Base-by-base conservation (phyloP, 2,329 filamentous ascomycete genomes). In the Pseudogymnoascus sp. region DNA sequence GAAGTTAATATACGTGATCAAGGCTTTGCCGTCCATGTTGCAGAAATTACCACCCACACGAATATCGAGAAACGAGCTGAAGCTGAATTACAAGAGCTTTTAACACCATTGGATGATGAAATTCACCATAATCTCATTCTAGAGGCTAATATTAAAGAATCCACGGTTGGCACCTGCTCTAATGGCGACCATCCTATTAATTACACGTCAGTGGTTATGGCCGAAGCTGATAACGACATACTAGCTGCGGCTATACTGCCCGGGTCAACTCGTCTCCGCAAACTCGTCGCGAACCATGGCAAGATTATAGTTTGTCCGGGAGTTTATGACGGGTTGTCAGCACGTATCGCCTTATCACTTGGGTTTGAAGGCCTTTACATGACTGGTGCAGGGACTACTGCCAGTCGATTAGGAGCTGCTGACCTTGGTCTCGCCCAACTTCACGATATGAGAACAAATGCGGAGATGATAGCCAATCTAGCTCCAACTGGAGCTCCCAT, bases 331-430 rank as follows among this genome's bases (percentile, higher is more conserved):
- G 86, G 86, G 11, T 80, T 88, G 62, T 84, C 84, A 2, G 85
- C 86, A 0, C 78, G 86, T 0, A 81, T 89, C 62, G 85, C 85
- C 1, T 76, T 87, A 22, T 75, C 79, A 42, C 77, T 83, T n/a
- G 85, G 85, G 4, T 88, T 87, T 64, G 81, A 87, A 55, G 81
- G 78, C 62, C 71, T 89, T 39, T 89, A 89, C 75, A 89, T 89
- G 86, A 85, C 86, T 74, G 49, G 76, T 64, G 78, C 79, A 11
- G 80, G 80, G 14, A 82, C 79, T 1, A 76, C 75, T 5, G 77
- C 77, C 61, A 80, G 77, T 1, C 71, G 75, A 5, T 74, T 81
- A 58, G 79, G 80, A 11, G 76, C 78, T 64, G 77, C 79, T 14
- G 79, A 82, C 66, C 69, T 82, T 5, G 80, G 78, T 19, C 75